A percentile compares a stretch with the other conserved stretches of the same genome.
phyloP scores from a whole-genome alignment of 441 rosid genomes.

The Gossypium gossypioides region DNA sequence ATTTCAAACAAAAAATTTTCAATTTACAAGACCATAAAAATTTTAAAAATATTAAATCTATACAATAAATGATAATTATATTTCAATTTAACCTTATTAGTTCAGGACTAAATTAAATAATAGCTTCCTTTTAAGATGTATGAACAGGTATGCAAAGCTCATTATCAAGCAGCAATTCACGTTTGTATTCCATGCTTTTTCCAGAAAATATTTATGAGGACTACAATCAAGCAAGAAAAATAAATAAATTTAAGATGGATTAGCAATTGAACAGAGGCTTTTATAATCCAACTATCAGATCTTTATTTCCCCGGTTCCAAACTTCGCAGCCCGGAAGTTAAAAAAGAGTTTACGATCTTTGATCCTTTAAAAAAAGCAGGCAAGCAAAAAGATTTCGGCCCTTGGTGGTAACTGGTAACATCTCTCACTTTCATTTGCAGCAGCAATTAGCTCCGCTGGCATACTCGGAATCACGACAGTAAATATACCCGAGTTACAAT shows the following conservation, averaged over 20 bases:
- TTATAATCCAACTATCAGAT: background rate
- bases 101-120: no score
- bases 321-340: constrained; percentile 1
- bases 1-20: no score
- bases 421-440: constrained; percentile 6
- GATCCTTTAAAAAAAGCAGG: background rate
- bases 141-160: no score
- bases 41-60: no score
- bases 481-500: constrained; percentile 26
- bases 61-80: no score
- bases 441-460: background rate
- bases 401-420: background rate
- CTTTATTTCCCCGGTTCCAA: constrained; percentile 9
- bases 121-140: no score
- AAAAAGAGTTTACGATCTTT: background rate
- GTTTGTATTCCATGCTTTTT: no score
- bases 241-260: background rate
- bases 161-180: no score
- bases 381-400: background rate
- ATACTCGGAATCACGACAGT: background rate
- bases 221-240: background rate
- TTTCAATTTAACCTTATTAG: no score
- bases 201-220: background rate
- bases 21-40: no score
- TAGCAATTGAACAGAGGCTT: background rate